These are phyloP conservation scores for Cylindrodendrum hubeiense DNA, from an alignment of 2,329 filamentous ascomycete genomes.

Conservation along the genomic window DNA sequence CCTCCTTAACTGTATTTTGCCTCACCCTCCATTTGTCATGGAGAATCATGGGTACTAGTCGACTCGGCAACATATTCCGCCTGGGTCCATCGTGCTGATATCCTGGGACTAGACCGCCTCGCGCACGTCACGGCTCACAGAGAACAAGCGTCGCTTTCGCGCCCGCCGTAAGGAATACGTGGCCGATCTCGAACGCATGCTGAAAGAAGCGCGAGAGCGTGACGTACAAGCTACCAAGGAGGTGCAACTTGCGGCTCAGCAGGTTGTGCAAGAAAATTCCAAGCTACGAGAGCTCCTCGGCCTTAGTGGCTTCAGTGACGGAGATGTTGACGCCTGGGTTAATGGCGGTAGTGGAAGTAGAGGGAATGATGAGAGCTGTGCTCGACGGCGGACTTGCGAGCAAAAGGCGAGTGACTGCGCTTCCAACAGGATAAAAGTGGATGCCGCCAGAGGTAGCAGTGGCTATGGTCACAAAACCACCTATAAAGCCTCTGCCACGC, in stretches of 20 bases:
- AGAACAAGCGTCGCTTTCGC: slow-evolving; percentile 17
- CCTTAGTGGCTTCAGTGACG: slow-evolving; percentile 4
- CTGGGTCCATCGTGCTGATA: neutral
- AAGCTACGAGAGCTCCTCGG: slow-evolving; percentile 10
- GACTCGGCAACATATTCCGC: neutral
- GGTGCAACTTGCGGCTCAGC: slow-evolving; percentile 9
- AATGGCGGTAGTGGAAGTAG: neutral
- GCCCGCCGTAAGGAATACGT: slow-evolving; percentile 18
- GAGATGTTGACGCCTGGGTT: slow-evolving; percentile 9
- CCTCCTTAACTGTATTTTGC: neutral
- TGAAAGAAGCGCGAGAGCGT: slow-evolving; percentile 9
- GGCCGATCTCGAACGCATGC: slow-evolving; percentile 11
- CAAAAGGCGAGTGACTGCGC: slow-evolving; percentile 4
- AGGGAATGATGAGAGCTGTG: neutral
- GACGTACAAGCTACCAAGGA: slow-evolving; percentile 8
- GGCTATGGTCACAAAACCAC: neutral
- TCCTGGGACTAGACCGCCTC: neutral
- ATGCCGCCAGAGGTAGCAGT: neutral
- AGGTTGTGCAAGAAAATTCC: slow-evolving; percentile 7
- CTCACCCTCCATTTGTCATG: neutral
- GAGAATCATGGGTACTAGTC: neutral
- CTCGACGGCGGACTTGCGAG: neutral
- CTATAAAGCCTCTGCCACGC: neutral
- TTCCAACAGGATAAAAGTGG: neutral
- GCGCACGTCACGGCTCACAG: neutral